Evolutionary conservation across 768 basidiomycete genomes (phyloP).

Genomic region (Multifurca ochricompacta): DNA sequence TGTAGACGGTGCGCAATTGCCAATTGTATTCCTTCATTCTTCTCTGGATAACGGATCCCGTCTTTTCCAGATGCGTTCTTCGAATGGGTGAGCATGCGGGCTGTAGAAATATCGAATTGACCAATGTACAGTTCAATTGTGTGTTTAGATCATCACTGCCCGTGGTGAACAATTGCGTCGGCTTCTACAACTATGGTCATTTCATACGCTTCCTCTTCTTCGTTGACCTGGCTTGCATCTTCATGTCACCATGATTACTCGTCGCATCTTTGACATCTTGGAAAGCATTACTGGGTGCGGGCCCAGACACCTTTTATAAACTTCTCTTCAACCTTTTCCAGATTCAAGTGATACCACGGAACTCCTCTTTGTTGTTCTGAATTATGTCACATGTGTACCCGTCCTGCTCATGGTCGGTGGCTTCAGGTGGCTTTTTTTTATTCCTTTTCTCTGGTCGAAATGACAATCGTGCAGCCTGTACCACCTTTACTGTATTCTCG

Average conservation of each 20-base stretch:
- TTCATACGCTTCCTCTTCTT: conserved; percentile 89
- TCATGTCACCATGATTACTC: conserved; percentile 77
- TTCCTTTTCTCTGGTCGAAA: not conserved
- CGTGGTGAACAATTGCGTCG: conserved; percentile 93
- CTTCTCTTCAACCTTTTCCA: conserved; percentile 26
- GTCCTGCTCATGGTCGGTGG: conserved; percentile 81
- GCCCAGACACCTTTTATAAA: conserved; percentile 15
- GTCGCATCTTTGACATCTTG: conserved; percentile 45
- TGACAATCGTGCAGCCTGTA: conserved; percentile 53
- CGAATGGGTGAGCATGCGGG: conserved; percentile 63
- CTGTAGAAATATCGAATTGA: not conserved
- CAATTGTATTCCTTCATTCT: not conserved
- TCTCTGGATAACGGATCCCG: not conserved
- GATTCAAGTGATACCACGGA: conserved; percentile 60
- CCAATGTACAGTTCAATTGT: not conserved
- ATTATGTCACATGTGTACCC: conserved; percentile 78
- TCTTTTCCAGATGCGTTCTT: conserved; percentile 57
- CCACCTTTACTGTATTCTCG: conserved; percentile 68
- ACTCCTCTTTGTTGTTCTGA: conserved; percentile 79
- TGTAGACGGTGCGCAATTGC: conserved; percentile 61
- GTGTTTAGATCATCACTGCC: conserved; percentile 78
- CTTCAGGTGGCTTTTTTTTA: conserved; percentile 57
- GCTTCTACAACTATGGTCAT: conserved; percentile 83
- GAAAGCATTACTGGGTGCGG: conserved; percentile 44
- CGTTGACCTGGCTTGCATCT: conserved; percentile 83